These are phyloP conservation scores for Ceratobasidium sp. DNA, from an alignment of 1,284 basidiomycete genomes.

Conservation along the genomic window DNA sequence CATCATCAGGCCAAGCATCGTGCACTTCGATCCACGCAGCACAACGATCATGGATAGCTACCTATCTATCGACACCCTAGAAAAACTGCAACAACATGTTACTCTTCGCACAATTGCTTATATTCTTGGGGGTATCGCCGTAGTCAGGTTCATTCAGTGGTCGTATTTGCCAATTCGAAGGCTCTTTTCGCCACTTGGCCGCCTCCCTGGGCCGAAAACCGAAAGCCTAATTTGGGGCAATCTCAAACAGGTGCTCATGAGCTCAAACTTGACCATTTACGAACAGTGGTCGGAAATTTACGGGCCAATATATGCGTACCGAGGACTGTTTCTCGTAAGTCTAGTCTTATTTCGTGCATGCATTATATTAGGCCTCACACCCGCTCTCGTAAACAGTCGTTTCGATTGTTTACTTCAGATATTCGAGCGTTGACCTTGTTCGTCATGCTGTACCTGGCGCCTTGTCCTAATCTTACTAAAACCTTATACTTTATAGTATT, in stretches of 20 bases:
- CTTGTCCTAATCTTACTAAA: neutral
- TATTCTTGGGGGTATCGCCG: constrained; percentile 42
- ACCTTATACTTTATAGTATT: neutral
- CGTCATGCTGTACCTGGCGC: neutral
- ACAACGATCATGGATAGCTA: neutral
- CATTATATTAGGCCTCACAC: neutral
- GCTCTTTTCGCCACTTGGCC: constrained; percentile 16
- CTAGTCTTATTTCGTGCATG: neutral
- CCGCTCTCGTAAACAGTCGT: neutral
- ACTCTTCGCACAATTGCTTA: constrained; percentile 8
- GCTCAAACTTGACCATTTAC: neutral
- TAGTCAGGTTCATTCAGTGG: neutral
- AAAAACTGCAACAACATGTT: neutral
- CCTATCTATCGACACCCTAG: neutral
- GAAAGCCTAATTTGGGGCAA: constrained; percentile 28
- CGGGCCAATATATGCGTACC: constrained; percentile 29
- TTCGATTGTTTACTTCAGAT: constrained; percentile 1
- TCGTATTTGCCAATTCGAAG: neutral
- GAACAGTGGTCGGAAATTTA: constrained; percentile 37
- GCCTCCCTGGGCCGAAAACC: constrained; percentile 14
- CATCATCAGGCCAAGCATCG: too few relatives aligned
- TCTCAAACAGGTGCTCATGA: neutral
- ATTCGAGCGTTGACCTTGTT: constrained; percentile 5
- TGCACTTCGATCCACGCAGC: neutral
- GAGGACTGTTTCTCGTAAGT: constrained; percentile 31